Conservation (phyloP, 2,329 filamentous ascomycete genomes). For the Fusarium continuum region DNA sequence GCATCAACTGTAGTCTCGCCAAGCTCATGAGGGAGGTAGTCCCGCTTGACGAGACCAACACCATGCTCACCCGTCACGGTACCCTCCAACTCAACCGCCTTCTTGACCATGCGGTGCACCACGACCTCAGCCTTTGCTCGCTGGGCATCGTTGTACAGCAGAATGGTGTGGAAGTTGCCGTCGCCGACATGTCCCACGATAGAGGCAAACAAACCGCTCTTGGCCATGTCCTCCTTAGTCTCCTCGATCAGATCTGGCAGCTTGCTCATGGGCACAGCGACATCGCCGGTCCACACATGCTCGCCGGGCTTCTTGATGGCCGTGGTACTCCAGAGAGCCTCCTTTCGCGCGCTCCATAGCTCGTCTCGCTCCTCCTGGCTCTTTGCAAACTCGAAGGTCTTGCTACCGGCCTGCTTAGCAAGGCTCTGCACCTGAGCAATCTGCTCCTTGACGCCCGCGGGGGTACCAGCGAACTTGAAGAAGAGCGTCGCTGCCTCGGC, state of each 20-base stretch:
- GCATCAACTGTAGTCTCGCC: slow-evolving; percentile 78
- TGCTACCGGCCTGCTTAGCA: slow-evolving; percentile 68
- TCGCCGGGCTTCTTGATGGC: slow-evolving; percentile 72
- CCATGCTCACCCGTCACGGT: slow-evolving; percentile 90
- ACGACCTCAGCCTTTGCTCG: slow-evolving; percentile 72
- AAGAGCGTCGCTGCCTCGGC: slow-evolving; percentile 79
- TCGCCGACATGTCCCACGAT: slow-evolving; percentile 80
- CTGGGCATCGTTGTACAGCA: slow-evolving; percentile 72
- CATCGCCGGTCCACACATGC: slow-evolving; percentile 85
- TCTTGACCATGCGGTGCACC: slow-evolving; percentile 86
- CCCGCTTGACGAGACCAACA: slow-evolving; percentile 83
- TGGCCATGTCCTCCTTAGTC: slow-evolving; percentile 61
- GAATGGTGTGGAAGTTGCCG: slow-evolving; percentile 78
- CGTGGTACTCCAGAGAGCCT: slow-evolving; percentile 84
- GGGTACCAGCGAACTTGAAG: slow-evolving; percentile 84
- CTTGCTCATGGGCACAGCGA: slow-evolving; percentile 81
- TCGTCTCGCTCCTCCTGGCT: slow-evolving; percentile 75
- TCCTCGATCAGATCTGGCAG: slow-evolving; percentile 80
- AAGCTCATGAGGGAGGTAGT: slow-evolving; percentile 82
- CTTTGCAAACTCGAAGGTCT: slow-evolving; percentile 80
- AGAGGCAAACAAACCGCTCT: slow-evolving; percentile 55
- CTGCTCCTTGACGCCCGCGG: slow-evolving; percentile 79
- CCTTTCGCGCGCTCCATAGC: slow-evolving; percentile 85
- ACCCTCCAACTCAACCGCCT: slow-evolving; percentile 84
- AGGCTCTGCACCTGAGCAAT: slow-evolving; percentile 72